Conservation (phyloP, 495 filamentous ascomycete species). For the Barbatosphaeria neglecta region DNA sequence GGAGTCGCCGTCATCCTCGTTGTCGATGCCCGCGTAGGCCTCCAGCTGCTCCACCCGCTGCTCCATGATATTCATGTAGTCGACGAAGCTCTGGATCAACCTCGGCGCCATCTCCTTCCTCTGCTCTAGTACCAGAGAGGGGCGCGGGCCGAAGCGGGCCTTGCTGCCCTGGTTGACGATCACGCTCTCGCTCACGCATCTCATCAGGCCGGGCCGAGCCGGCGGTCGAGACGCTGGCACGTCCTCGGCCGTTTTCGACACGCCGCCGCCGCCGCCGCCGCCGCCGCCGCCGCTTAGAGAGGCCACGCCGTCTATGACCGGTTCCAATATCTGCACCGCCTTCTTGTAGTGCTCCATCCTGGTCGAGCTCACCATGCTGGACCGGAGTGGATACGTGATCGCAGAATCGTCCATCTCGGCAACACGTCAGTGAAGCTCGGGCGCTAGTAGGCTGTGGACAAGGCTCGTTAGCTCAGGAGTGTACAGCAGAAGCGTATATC, state of each 20-base stretch:
- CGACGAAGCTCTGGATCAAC: slow-evolving; percentile 1
- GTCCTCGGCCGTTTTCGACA: neutral
- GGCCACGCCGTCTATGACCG: no score
- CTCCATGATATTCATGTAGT: slow-evolving; percentile 5
- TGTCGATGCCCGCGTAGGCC: neutral
- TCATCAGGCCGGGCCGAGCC: neutral
- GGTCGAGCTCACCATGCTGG: neutral
- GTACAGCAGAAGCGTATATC: no score
- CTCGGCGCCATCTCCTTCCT: neutral
- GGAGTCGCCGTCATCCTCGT: neutral
- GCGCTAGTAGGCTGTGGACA: no score
- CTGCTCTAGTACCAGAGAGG: neutral
- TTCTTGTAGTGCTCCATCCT: neutral
- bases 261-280: no score
- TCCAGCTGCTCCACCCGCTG: slow-evolving; percentile 2
- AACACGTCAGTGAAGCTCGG: no score
- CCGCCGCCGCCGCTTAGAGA: no score
- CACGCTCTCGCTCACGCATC: neutral
- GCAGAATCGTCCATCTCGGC: neutral
- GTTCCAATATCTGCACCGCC: neutral
- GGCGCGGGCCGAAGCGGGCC: neutral
- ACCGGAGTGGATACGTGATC: neutral
- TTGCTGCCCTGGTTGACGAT: neutral
- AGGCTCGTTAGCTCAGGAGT: no score
- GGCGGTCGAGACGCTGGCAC: neutral